Percentiles rank a stretch among this genome's conserved stretches.
phyloP scores from a whole-genome alignment of 140 eudicot species.

The Oenanthe javanica region DNA sequence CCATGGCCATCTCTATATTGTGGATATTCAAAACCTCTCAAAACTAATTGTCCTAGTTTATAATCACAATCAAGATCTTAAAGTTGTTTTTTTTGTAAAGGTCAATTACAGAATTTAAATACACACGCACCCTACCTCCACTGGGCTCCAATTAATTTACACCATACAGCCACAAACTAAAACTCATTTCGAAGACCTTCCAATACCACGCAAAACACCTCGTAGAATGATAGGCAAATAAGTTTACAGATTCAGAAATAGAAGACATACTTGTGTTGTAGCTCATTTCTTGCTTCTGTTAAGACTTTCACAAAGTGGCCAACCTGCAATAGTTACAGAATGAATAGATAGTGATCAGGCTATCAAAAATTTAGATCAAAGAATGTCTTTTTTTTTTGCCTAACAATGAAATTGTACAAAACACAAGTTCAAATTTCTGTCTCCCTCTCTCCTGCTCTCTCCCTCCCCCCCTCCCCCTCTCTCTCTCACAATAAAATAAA shows the following conservation, averaged over 20 bases:
- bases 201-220: background rate
- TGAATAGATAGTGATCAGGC: background rate
- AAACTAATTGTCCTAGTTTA: background rate
- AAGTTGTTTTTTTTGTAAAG: background rate
- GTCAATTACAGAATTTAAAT: background rate
- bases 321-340: constrained; percentile 37
- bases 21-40: background rate
- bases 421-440: background rate
- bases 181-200: background rate
- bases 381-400: background rate
- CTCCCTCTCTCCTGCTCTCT: too few species aligned
- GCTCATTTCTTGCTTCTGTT: constrained; percentile 66
- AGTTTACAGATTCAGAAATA: background rate
- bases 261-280: constrained; percentile 57
- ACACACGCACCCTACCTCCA: background rate
- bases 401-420: background rate
- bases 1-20: background rate
- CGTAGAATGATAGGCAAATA: background rate
- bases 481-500: too few species aligned
- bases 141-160: background rate
- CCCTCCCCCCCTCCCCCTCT: too few species aligned
- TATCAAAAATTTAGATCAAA: background rate
- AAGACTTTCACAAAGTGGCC: constrained; percentile 68
- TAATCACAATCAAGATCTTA: background rate
- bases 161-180: background rate